These are phyloP conservation scores for Forsythia suspensa DNA, from an alignment of 257 asterid genomes.

Conservation along the genomic window DNA sequence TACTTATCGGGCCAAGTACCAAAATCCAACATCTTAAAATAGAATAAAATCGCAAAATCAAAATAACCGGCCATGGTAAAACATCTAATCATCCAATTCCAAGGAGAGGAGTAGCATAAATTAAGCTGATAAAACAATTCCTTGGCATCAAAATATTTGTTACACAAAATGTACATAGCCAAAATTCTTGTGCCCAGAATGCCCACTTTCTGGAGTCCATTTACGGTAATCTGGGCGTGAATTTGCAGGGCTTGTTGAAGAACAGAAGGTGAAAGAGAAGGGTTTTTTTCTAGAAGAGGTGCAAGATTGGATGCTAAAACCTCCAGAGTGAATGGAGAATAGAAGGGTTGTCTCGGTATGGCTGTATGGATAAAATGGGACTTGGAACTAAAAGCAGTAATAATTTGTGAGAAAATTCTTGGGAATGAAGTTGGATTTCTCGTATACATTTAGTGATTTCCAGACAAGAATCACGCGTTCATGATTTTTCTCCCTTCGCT, in stretches of 20 bases:
- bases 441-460: conserved; percentile 23
- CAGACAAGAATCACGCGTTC: conserved; percentile 17
- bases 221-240: conserved; percentile 70
- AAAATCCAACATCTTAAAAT: conserved; percentile 73
- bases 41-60: conserved; percentile 59
- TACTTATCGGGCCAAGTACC: conserved; percentile 91
- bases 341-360: conserved; percentile 14
- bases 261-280: conserved; percentile 27
- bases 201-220: conserved; percentile 67
- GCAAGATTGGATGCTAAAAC: conserved; percentile 70
- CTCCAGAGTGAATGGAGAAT: conserved; percentile 40
- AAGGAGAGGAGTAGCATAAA: conserved; percentile 84
- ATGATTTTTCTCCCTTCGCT: background rate
- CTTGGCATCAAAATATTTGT: conserved; percentile 52
- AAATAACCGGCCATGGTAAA: conserved; percentile 58
- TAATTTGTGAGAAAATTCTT: conserved; percentile 11
- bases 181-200: conserved; percentile 72
- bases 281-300: conserved; percentile 41
- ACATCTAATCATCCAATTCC: conserved; percentile 99
- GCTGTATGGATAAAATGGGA: conserved; percentile 22
- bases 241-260: conserved; percentile 49
- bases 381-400: background rate
- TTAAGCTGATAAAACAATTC: conserved; percentile 66
- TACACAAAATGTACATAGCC: conserved; percentile 68
- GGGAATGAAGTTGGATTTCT: conserved; percentile 18